Conservation (phyloP, 805 yeast genomes). For the Sugiyamaella mastotermitis region DNA sequence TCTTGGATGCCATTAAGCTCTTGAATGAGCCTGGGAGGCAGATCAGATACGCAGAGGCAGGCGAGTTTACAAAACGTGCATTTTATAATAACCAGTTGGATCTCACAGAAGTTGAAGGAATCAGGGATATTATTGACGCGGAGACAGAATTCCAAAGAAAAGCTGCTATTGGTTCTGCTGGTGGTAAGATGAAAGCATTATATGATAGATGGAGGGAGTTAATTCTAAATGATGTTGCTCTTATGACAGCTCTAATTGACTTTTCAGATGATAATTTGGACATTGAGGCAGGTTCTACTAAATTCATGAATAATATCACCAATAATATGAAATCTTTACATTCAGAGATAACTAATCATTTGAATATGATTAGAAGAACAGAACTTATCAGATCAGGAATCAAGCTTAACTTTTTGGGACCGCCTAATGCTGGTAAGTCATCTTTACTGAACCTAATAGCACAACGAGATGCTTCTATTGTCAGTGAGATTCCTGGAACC, state of each 20-base stretch:
- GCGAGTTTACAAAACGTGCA: slow-evolving; percentile 86
- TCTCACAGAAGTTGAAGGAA: slow-evolving; percentile 85
- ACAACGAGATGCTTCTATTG: slow-evolving; percentile 79
- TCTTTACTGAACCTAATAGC: slow-evolving; percentile 75
- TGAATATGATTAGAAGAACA: slow-evolving; percentile 20
- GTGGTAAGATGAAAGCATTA: slow-evolving; percentile 54
- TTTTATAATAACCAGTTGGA: slow-evolving; percentile 80
- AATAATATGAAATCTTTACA: slow-evolving; percentile 37
- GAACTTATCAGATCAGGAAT: slow-evolving; percentile 70
- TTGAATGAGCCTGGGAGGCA: slow-evolving; percentile 29
- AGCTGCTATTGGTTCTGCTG: slow-evolving; percentile 66
- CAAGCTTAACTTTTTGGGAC: slow-evolving; percentile 69
- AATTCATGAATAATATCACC: slow-evolving; percentile 47
- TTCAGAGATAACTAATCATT: slow-evolving; percentile 38
- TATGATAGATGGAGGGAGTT: slow-evolving; percentile 63
- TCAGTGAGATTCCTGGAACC: slow-evolving; percentile 87
- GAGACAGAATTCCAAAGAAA: slow-evolving; percentile 86
- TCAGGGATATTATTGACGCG: slow-evolving; percentile 82
- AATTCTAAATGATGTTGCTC: slow-evolving; percentile 61
- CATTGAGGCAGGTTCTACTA: slow-evolving; percentile 8
- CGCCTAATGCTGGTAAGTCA: slow-evolving; percentile 96
- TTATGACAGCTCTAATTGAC: slow-evolving; percentile 83
- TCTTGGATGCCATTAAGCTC: slow-evolving; percentile 52
- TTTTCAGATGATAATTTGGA: slow-evolving; percentile 83
- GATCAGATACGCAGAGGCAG: slow-evolving; percentile 82